phyloP scores from a whole-genome alignment of 2,329 filamentous ascomycete genomes.

The Hypoxylon rubiginosum region DNA sequence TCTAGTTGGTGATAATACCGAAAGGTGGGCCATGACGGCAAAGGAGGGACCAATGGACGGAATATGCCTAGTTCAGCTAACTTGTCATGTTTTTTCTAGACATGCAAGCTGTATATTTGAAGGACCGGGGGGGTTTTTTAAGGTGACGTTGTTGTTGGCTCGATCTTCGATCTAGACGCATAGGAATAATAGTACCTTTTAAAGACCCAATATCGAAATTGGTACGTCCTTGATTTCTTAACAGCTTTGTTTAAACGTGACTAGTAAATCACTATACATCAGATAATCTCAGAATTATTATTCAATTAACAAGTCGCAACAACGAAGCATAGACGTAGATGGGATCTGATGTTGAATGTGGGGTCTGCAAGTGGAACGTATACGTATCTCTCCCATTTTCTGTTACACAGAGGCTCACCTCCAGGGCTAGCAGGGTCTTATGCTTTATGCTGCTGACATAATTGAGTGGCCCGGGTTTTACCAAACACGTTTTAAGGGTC shows the following conservation, averaged over 20 bases:
- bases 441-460: slow-evolving; percentile 26
- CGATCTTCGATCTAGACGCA: neutral
- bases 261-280: too few species aligned
- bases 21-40: slow-evolving; percentile 42
- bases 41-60: neutral
- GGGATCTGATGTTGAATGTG: neutral
- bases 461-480: slow-evolving; percentile 8
- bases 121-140: neutral
- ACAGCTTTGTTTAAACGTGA: neutral
- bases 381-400: neutral
- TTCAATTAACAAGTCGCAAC: neutral
- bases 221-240: neutral
- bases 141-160: neutral
- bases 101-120: slow-evolving; percentile 4
- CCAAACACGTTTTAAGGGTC: slow-evolving; percentile 7
- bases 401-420: slow-evolving; percentile 22
- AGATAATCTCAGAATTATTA: neutral
- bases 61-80: slow-evolving; percentile 1
- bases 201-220: neutral
- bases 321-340: too few species aligned
- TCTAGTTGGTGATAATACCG: slow-evolving; percentile 49
- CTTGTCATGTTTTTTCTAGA: slow-evolving; percentile 12
- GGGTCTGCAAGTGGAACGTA: neutral
- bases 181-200: neutral
- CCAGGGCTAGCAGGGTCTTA: too few species aligned